These are phyloP conservation scores for Cicer chorassanicum DNA, from an alignment of 306 rosid genomes.

Conservation along the genomic window DNA sequence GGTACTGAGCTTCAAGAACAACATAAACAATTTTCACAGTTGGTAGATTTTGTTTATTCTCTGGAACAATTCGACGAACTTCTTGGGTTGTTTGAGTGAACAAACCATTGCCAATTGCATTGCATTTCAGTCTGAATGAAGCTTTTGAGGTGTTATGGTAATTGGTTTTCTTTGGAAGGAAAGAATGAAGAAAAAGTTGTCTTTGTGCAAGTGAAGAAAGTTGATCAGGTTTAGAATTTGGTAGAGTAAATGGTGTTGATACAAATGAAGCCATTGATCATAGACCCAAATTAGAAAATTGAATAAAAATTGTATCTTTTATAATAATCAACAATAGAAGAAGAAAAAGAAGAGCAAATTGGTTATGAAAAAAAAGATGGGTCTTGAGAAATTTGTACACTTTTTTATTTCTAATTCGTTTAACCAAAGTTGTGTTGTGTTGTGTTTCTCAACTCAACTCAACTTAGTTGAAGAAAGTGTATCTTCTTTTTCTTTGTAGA, in stretches of 20 bases:
- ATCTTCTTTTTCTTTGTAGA: neutral
- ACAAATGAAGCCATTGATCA: slow-evolving; percentile 81
- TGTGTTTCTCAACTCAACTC: slow-evolving; percentile 15
- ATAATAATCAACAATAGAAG: neutral
- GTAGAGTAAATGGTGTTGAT: slow-evolving; percentile 69
- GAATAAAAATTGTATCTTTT: no score
- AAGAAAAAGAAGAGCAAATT: neutral
- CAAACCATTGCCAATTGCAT: slow-evolving; percentile 84
- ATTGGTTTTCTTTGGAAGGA: slow-evolving; percentile 71
- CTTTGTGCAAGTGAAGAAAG: slow-evolving; percentile 70
- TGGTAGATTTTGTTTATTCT: slow-evolving; percentile 64
- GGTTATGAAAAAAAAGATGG: neutral
- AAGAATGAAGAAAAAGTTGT: slow-evolving; percentile 84
- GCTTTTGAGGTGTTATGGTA: slow-evolving; percentile 48
- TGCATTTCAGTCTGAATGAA: slow-evolving; percentile 68
- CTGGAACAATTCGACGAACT: slow-evolving; percentile 88
- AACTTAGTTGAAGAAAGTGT: slow-evolving; percentile 37
- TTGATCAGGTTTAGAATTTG: slow-evolving; percentile 67
- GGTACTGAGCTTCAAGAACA: slow-evolving; percentile 97
- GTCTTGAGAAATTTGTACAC: slow-evolving; percentile 12
- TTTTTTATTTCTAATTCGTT: slow-evolving; percentile 24
- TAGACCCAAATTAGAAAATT: slow-evolving; percentile 3
- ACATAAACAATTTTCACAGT: slow-evolving; percentile 84
- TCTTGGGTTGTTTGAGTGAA: slow-evolving; percentile 94
- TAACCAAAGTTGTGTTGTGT: slow-evolving; percentile 8